Evolutionary conservation across 176 grass and related monocot species (phyloP), one percentile per base, ranked within the genome.

Genomic region (Eragrostis nindensis): DNA sequence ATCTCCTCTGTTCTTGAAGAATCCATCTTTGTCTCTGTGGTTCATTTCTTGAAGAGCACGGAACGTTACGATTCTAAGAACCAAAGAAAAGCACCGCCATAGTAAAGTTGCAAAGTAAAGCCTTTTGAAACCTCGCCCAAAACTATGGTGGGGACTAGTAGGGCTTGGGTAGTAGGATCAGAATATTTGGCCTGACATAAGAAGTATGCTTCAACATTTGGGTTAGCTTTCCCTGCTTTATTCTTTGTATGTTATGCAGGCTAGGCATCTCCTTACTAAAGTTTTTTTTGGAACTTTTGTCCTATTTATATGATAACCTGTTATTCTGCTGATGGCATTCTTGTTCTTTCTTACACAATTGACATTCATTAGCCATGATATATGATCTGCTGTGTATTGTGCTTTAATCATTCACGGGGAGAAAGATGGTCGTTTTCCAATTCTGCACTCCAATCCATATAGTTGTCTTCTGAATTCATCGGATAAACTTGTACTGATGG

Each of bases 11-110:
- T 30, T 67, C 46, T 32, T 7, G 3, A 29, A 49, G 67, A 36
- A 59, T 41, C 22, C 24, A 54, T 66, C 6, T 55, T 46, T 79
- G 4, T 66, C 66, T 6, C 5, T 75, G 9, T 44, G 83, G 74
- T 86, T 80, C 83, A 59, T 86, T 83, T 29, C 75, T 86, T 88
- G 45, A 67, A 52, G 14, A 14, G 16, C 72, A 64, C 60, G 65
- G 66, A 76, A 32, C 71, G 55, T 47, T 71, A 27, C 19, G 18
- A 42, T 75, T 82, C 11, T 59, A 13, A 52, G 41, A 27, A 72
- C 49, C 30, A 24, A 77, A 81, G 77, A 29, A 85, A 85, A 48
- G 66, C 16, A 77, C 75, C 56, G 0, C 1, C 9, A 49, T 32
- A 15, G 75, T 80, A 76, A 76, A 85, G 74, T 32, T 59, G 26